Conservation (phyloP, 495 filamentous ascomycete species). For the Tuber brumale region DNA sequence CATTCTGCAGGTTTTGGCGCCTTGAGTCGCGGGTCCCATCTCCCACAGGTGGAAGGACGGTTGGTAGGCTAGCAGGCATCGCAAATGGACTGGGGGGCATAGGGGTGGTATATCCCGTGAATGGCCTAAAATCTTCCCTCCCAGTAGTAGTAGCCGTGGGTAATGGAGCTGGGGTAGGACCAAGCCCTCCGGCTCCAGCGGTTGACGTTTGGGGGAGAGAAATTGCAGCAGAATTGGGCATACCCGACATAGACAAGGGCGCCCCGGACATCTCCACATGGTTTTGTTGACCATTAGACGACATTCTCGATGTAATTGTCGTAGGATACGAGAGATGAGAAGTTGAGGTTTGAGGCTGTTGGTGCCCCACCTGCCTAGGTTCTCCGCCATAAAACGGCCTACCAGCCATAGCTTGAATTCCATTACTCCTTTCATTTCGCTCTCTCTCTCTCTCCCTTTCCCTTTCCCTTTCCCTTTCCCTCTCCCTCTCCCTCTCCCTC, state of each 20-base stretch:
- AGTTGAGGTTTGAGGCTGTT: constrained; percentile 40
- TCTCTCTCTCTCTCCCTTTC: constrained; percentile 20
- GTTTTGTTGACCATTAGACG: constrained; percentile 38
- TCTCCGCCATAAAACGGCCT: constrained; percentile 30
- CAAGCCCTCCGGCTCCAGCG: constrained; percentile 32
- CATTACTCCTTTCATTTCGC: constrained; percentile 24
- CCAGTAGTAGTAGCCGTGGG: constrained; percentile 41
- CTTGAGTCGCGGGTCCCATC: constrained; percentile 42
- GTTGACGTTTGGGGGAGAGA: constrained; percentile 35
- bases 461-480: constrained; percentile 24
- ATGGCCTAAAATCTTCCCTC: constrained; percentile 39
- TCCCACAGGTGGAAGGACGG: constrained; percentile 44
- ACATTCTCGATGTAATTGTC: constrained; percentile 48
- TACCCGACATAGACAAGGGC: constrained; percentile 19
- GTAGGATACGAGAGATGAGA: constrained; percentile 41
- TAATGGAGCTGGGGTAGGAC: constrained; percentile 36
- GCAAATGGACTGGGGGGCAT: constrained; percentile 49
- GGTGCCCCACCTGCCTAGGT: constrained; percentile 44
- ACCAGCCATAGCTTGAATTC: constrained; percentile 19
- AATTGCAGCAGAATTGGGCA: constrained; percentile 31
- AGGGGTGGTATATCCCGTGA: constrained; percentile 47
- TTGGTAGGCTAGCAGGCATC: constrained; percentile 44
- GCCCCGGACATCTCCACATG: constrained; percentile 41
- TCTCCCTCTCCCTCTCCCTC: constrained; percentile 33
- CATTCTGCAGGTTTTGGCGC: constrained; percentile 32